phyloP scores from a whole-genome alignment of 202 grass and related monocot species.

The Brachypodium distachyon region DNA sequence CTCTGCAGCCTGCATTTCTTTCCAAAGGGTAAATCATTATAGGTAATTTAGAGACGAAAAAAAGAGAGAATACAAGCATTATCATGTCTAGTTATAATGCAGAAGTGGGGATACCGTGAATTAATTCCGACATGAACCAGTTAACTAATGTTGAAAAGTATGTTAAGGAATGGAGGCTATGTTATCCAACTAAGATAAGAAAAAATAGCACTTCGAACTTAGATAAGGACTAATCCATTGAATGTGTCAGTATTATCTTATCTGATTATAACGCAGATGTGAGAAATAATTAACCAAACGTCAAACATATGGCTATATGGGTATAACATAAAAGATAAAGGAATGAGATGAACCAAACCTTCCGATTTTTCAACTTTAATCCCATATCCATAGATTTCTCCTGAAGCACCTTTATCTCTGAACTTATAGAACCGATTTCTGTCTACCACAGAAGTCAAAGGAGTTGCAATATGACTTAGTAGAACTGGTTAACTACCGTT shows the following conservation, averaged over 20 bases:
- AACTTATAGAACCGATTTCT: conserved; percentile 99
- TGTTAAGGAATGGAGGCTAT: not conserved
- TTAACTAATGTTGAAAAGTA: not conserved
- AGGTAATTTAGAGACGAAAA: not conserved
- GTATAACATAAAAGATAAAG: conserved; percentile 10
- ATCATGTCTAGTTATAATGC: no score
- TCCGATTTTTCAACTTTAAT: conserved; percentile 94
- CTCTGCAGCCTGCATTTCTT: conserved; percentile 68
- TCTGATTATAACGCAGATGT: not conserved
- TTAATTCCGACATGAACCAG: not conserved
- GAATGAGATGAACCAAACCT: conserved; percentile 54
- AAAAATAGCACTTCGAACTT: not conserved
- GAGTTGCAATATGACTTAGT: conserved; percentile 32
- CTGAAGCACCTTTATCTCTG: conserved; percentile 95
- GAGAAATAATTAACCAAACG: not conserved
- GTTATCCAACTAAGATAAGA: not conserved
- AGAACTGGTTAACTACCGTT: not conserved
- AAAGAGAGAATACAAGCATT: not conserved
- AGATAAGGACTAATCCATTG: not conserved
- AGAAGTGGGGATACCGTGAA: conserved; percentile 1
- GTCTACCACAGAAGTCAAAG: conserved; percentile 74
- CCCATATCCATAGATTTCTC: conserved; percentile 99
- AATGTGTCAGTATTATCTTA: not conserved
- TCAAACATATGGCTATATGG: not conserved
- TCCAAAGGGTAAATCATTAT: conserved; percentile 3